phyloP scores from a whole-genome alignment of 805 yeast species.

The Kazachstania psychrophila region DNA sequence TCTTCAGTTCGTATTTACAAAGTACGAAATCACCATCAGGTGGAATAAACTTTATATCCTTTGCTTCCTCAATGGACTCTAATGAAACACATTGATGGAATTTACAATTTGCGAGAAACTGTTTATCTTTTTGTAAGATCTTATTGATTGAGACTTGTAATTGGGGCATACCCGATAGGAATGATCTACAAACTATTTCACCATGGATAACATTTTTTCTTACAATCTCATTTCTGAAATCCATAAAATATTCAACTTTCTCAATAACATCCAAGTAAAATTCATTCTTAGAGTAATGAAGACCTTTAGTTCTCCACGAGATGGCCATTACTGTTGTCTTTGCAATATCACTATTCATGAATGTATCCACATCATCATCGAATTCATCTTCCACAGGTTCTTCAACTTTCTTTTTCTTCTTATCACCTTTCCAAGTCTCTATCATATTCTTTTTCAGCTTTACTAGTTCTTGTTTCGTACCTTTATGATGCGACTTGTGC shows the following conservation, averaged over 20 bases:
- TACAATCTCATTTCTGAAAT: constrained; percentile 47
- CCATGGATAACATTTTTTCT: constrained; percentile 65
- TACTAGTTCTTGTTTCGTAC: constrained; percentile 5
- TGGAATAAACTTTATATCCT: constrained; percentile 65
- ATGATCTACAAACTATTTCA: constrained; percentile 60
- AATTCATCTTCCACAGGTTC: constrained; percentile 4
- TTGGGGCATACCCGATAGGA: constrained; percentile 84
- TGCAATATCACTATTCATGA: constrained; percentile 61
- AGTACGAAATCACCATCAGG: constrained; percentile 82
- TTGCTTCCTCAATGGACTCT: constrained; percentile 46
- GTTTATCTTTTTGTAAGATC: constrained; percentile 35
- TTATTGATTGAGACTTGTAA: constrained; percentile 71
- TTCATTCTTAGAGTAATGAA: constrained; percentile 79
- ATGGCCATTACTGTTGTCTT: constrained; percentile 70
- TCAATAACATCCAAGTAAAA: constrained; percentile 83
- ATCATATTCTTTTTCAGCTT: constrained; percentile 8
- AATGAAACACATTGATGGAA: constrained; percentile 86
- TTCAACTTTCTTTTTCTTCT: neutral
- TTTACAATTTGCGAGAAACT: constrained; percentile 54
- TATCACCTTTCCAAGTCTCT: constrained; percentile 4
- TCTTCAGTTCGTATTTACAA: constrained; percentile 30
- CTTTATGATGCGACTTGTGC: constrained; percentile 3
- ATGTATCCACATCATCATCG: constrained; percentile 24
- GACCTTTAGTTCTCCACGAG: constrained; percentile 91
- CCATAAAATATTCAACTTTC: constrained; percentile 57